Percentiles rank a stretch among this genome's conserved stretches.
phyloP scores from a whole-genome alignment of 176 grass and related monocot species.

The Eremochloa ophiuroides region DNA sequence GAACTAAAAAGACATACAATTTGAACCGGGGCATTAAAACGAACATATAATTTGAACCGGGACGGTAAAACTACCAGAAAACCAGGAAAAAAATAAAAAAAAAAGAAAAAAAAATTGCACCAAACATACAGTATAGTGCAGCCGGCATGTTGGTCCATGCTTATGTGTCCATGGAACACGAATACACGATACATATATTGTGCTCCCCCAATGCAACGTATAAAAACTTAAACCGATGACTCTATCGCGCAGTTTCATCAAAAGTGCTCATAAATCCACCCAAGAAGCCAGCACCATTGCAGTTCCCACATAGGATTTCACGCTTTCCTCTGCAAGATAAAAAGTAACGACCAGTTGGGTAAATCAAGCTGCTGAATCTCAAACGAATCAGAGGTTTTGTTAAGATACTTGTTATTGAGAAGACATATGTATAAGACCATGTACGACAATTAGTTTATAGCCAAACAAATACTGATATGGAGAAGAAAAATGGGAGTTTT shows the following conservation, averaged over 20 bases:
- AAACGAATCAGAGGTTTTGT: not conserved
- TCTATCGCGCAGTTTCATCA: constrained; percentile 55
- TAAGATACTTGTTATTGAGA: not conserved
- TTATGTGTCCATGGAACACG: not conserved
- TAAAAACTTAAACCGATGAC: not conserved
- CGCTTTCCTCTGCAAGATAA: constrained; percentile 55
- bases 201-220: not conserved
- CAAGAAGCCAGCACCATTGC: constrained; percentile 91
- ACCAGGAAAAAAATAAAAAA: too few species aligned
- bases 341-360: not conserved
- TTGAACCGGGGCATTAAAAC: too few species aligned
- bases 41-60: too few species aligned
- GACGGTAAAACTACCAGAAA: too few species aligned
- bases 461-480: not conserved
- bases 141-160: not conserved
- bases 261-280: constrained; percentile 77
- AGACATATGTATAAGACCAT: not conserved
- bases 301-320: constrained; percentile 88
- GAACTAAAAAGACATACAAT: too few species aligned
- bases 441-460: too few species aligned
- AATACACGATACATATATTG: not conserved
- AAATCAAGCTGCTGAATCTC: not conserved
- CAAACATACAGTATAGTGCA: not conserved
- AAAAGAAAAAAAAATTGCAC: not conserved
- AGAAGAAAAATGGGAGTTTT: not conserved